A percentile compares a stretch with the other conserved stretches of the same genome.
phyloP scores from a whole-genome alignment of 2,329 filamentous ascomycete species.

The Cercospora zeina region DNA sequence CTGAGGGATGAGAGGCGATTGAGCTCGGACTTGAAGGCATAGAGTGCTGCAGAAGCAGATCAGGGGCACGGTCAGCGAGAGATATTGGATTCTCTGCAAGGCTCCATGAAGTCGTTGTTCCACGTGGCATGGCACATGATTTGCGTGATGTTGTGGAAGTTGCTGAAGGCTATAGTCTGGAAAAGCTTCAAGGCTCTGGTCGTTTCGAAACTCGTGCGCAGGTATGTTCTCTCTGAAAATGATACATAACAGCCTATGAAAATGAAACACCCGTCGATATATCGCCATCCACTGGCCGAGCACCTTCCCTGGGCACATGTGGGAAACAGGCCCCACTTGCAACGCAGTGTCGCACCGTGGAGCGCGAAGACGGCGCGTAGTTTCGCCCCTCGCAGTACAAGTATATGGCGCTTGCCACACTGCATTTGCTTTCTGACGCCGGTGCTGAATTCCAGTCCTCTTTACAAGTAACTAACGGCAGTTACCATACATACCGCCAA shows the following conservation, averaged over 20 bases:
- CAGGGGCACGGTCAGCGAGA: background rate
- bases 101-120: background rate
- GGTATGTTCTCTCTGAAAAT: background rate
- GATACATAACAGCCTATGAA: background rate
- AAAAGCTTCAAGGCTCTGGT: conserved; percentile 3
- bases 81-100: background rate
- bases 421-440: no score
- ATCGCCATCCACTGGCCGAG: background rate
- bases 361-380: background rate
- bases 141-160: background rate
- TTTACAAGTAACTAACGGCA: no score
- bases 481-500: no score
- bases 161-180: background rate
- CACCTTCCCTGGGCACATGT: background rate
- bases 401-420: background rate
- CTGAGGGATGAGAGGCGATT: conserved; percentile 49
- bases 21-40: conserved; percentile 20
- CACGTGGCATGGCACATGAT: background rate
- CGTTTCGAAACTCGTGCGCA: background rate
- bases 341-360: background rate
- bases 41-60: background rate
- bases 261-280: background rate
- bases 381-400: background rate
- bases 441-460: no score
- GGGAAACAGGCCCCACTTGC: background rate